Evolutionary conservation across 352 stramenopile species (phyloP), one percentile per base, ranked within the genome.

Genomic region (Salisapilia sapeloensis): DNA sequence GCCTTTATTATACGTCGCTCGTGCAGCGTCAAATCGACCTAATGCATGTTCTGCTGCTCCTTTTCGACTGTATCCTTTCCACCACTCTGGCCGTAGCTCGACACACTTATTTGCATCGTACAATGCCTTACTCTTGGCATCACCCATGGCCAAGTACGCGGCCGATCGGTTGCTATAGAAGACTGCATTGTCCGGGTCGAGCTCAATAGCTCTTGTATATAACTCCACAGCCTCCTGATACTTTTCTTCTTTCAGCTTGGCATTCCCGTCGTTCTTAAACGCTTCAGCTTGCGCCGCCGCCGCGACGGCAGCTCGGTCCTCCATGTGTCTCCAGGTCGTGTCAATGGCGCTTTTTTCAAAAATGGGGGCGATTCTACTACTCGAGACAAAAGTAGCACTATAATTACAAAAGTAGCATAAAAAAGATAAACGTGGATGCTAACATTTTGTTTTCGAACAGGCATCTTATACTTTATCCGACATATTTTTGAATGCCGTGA

Each of bases 121-220:
- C 11, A 87, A 42, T 19, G 76, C 76, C 42, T 87, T 90, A 24
- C 67, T 61, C 22, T 76, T 70, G 23, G 71, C 67, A 44, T 89
- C 74, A 14, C 69, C 75, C 50, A 85, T 56, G 9, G 66, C 69
- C 33, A 92, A 39, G 42, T 66, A 87, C 38, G 76, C 71, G 4
- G 76, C 76, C 42, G 66, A 87, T 16, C 76, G 74, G 53, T 92
- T 92, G 59, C 70, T 87, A 20, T 53, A 81, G 44, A 84, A 90
- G 28, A 92, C 70, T 38, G 62, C 63, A 46, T 89, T 86, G 33
- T 83, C 72, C 30, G 76, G 76, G 35, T 92, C 61, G 30, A 92
- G 44, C 11, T 82, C 67, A 24, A 92, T 74, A 10, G 76, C 74
- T 12, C 62, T 60, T 33, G 71, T 70, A 48, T 93, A 93, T 53